phyloP scores from a whole-genome alignment of 768 basidiomycete species.

The Rhizopogon vulgaris region DNA sequence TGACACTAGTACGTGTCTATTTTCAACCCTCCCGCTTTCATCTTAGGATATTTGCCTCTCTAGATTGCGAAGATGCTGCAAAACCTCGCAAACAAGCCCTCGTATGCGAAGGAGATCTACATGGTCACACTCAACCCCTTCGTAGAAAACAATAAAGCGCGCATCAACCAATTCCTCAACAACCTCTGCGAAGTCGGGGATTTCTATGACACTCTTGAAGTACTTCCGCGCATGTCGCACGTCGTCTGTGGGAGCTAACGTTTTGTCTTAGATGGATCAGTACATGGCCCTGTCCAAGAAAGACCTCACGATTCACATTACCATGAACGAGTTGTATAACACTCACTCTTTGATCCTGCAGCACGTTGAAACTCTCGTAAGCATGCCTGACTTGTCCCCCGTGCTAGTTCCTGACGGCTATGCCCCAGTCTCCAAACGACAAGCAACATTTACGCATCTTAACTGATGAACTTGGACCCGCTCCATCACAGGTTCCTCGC shows the following conservation, averaged over 20 bases:
- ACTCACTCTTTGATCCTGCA: constrained; percentile 94
- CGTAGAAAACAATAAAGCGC: constrained; percentile 96
- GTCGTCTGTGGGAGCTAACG: neutral
- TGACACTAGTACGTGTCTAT: constrained; percentile 65
- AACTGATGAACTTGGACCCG: constrained; percentile 91
- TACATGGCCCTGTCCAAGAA: constrained; percentile 99
- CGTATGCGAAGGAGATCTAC: constrained; percentile 95
- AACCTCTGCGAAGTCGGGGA: constrained; percentile 97
- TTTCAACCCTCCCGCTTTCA: neutral
- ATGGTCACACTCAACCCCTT: constrained; percentile 99
- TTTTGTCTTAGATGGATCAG: constrained; percentile 84
- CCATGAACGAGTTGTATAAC: constrained; percentile 97
- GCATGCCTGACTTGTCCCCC: constrained; percentile 20
- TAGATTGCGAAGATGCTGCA: constrained; percentile 99
- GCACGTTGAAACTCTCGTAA: constrained; percentile 89
- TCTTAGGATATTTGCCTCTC: constrained; percentile 3
- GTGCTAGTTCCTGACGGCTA: neutral
- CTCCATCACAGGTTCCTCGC: constrained; percentile 92
- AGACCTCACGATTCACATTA: constrained; percentile 96
- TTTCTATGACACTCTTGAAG: constrained; percentile 98
- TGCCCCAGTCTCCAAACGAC: constrained; percentile 83
- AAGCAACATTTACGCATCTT: constrained; percentile 96
- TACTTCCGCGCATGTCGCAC: constrained; percentile 21
- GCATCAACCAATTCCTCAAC: constrained; percentile 97
- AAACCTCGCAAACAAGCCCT: constrained; percentile 98